A percentile compares a stretch with the other conserved stretches of the same genome.
phyloP scores from a whole-genome alignment of 2,329 filamentous ascomycete genomes.

The Phaeophleospora eucalypticola region DNA sequence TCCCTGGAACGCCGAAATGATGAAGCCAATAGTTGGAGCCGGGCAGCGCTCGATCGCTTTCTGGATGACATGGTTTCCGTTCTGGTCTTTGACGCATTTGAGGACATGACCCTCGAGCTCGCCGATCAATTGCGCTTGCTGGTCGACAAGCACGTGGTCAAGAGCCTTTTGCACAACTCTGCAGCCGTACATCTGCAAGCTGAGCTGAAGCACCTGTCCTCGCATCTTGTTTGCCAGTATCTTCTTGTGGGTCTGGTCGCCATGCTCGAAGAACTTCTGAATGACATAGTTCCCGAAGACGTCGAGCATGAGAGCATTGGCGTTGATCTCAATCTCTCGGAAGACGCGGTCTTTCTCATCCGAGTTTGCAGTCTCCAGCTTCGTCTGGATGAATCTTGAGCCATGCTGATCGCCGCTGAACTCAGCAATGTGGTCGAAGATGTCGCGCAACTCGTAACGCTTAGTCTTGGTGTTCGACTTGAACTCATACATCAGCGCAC shows the following conservation, averaged over 20 bases:
- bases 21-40: constrained; percentile 73
- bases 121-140: constrained; percentile 77
- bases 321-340: constrained; percentile 77
- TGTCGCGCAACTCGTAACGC: constrained; percentile 81
- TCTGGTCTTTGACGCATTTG: constrained; percentile 76
- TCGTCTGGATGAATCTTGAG: constrained; percentile 91
- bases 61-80: constrained; percentile 95
- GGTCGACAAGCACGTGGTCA: constrained; percentile 85
- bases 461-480: constrained; percentile 67
- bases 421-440: constrained; percentile 82
- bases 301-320: constrained; percentile 86
- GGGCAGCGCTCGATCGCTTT: constrained; percentile 83
- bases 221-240: constrained; percentile 82
- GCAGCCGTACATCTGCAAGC: constrained; percentile 86
- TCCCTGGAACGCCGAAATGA: constrained; percentile 74
- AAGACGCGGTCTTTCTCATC: constrained; percentile 94
- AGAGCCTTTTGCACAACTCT: constrained; percentile 95
- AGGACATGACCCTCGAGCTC: constrained; percentile 76
- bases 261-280: constrained; percentile 95
- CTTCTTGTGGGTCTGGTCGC: constrained; percentile 89
- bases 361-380: constrained; percentile 86
- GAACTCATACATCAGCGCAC: constrained; percentile 74
- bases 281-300: constrained; percentile 98
- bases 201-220: constrained; percentile 73
- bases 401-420: constrained; percentile 95